Percentiles rank a stretch among this genome's conserved stretches.
Conservation (phyloP, 176 grass and related monocot species). For the Coix lacrymajobi region DNA sequence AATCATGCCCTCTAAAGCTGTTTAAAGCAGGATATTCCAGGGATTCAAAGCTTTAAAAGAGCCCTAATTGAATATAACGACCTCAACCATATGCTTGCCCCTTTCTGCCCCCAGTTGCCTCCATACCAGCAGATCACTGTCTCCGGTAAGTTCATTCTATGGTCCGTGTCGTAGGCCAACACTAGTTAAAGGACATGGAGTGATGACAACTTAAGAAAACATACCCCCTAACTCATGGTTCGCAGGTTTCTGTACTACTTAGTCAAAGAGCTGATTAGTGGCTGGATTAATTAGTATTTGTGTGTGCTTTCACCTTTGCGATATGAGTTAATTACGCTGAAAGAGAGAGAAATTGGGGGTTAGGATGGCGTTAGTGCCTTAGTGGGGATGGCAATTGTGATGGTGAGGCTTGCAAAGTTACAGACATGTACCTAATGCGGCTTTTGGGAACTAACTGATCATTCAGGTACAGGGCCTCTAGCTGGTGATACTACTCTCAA, state of each 20-base stretch:
- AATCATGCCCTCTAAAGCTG: slow-evolving; percentile 10
- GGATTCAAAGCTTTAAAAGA: slow-evolving; percentile 12
- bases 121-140: slow-evolving; percentile 1
- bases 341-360: neutral
- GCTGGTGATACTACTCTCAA: slow-evolving; percentile 17
- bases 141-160: slow-evolving; percentile 1
- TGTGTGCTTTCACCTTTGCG: slow-evolving; percentile 13
- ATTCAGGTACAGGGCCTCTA: neutral
- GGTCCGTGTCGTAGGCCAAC: neutral
- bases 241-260: slow-evolving; percentile 4
- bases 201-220: slow-evolving; percentile 10
- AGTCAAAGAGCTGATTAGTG: neutral
- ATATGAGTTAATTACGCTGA: neutral
- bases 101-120: neutral
- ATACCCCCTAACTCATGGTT: slow-evolving; percentile 13
- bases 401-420: slow-evolving; percentile 13
- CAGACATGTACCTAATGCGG: slow-evolving; percentile 34
- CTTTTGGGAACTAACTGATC: slow-evolving; percentile 41
- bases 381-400: slow-evolving; percentile 31
- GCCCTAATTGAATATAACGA: neutral
- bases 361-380: neutral
- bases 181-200: neutral
- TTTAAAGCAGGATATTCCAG: slow-evolving; percentile 30
- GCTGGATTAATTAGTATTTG: slow-evolving; percentile 4
- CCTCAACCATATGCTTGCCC: neutral